These are phyloP conservation scores for Linderniella brevidens DNA, from an alignment of 257 asterid species.

Conservation along the genomic window DNA sequence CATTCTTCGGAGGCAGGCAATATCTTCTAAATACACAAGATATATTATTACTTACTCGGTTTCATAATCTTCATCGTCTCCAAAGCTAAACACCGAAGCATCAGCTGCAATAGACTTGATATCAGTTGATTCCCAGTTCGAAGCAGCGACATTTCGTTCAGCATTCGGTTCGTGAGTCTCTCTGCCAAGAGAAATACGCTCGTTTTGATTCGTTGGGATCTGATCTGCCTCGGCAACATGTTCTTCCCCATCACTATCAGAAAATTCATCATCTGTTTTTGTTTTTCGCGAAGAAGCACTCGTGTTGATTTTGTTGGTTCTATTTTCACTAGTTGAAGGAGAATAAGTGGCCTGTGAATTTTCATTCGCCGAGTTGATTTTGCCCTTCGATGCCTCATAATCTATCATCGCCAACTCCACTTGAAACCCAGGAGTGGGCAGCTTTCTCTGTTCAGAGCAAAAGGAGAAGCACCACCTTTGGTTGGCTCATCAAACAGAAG, in stretches of 20 bases:
- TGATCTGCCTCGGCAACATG: constrained; percentile 9
- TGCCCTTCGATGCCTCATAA: constrained; percentile 39
- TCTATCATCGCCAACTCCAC: constrained; percentile 87
- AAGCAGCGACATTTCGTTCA: constrained; percentile 20
- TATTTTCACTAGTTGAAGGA: constrained; percentile 28
- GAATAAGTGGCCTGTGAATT: constrained; percentile 22
- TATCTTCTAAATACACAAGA: too few species aligned
- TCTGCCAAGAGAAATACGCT: constrained; percentile 29
- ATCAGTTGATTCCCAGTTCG: constrained; percentile 51
- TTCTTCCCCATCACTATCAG: constrained; percentile 88
- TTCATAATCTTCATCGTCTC: constrained; percentile 84
- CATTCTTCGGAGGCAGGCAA: too few species aligned
- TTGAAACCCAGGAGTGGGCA: constrained; percentile 91
- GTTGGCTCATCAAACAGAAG: too few species aligned
- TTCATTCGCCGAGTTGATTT: constrained; percentile 16
- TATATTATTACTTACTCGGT: constrained; percentile 40
- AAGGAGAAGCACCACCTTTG: too few species aligned
- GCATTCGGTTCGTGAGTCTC: constrained; percentile 26
- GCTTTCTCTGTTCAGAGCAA: constrained; percentile 51
- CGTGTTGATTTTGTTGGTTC: constrained; percentile 16
- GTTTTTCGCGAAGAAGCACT: constrained; percentile 20
- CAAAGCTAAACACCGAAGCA: constrained; percentile 94
- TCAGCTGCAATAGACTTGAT: constrained; percentile 96
- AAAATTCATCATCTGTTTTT: constrained; percentile 65
- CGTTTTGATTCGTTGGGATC: constrained; percentile 30